Base-by-base conservation (phyloP, 768 basidiomycete genomes). In the Suillus placidus region DNA sequence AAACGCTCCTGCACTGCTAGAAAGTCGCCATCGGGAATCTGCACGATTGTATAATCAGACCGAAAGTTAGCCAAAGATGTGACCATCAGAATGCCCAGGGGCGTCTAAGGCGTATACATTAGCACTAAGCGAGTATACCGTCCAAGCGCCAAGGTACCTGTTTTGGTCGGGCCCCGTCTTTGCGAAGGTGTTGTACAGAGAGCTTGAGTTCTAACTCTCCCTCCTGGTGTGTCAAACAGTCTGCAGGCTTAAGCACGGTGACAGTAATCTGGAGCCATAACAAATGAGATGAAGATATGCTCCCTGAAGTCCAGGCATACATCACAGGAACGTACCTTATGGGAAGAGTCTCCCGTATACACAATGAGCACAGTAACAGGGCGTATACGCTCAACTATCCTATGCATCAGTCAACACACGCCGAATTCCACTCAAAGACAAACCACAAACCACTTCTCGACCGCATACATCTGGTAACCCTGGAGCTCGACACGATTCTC, bases 41-140 rank as follows among this genome's bases (percentile, higher is more conserved):
- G 88, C 38, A 94, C 90, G 66, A 94, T 93, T 64, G 91, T 91
- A 74, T 87, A 92, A 80, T 94, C 93, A 2, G 92, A 93, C 63
- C 91, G 91, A 74, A 95, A 95, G 80, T 92, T 89, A 52, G 92
- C 91, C 34, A 95, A 85, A 13, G 92, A 94, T 34, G 93, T 95
- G 64, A 88, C 86, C 86, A 94, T 88, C 71, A 95, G 81, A 32
- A 83, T 77, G 58, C 93, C 93, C 62, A 87, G 78, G 16, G 84
- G 81, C 12, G 88, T 92, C 85, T 90, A 65, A 35, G 35, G 43
- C 35, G 43, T 49, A 62, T 69, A 58, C 70, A 68, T 47, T 58
- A 55, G 60, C 52, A 20, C 32, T 8, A n/a, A 38, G 58, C 30
- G 35, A 42, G 38, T 30, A 42, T 20, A 7, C 40, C 18, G 58